Conservation (phyloP, 352 stramenopile species). For the Phytopythium sindhum region DNA sequence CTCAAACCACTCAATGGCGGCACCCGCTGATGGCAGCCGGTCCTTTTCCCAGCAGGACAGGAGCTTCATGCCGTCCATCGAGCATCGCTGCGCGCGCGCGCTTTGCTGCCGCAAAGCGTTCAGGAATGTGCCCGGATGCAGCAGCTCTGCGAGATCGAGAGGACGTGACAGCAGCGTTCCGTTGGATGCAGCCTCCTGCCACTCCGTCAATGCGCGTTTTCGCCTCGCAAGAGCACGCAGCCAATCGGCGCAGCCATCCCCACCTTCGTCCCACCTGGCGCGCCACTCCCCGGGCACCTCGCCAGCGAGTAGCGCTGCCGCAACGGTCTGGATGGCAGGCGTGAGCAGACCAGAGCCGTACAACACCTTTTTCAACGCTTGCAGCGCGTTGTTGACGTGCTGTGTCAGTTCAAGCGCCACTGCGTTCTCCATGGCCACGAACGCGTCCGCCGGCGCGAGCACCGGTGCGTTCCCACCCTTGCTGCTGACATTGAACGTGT, state of each 20-base stretch:
- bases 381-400: constrained; percentile 70
- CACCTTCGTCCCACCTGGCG: constrained; percentile 83
- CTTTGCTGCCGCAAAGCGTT: constrained; percentile 93
- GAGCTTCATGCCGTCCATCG: constrained; percentile 91
- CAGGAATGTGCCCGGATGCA: constrained; percentile 93
- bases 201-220: constrained; percentile 81
- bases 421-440: constrained; percentile 90
- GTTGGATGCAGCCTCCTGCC: constrained; percentile 58
- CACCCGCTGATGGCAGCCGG: constrained; percentile 25
- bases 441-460: constrained; percentile 83
- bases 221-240: constrained; percentile 74
- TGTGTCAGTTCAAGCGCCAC: constrained; percentile 68
- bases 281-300: constrained; percentile 79
- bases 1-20: constrained; percentile 74
- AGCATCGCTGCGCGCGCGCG: constrained; percentile 72
- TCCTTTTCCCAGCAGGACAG: constrained; percentile 88
- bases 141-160: constrained; percentile 88
- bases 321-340: constrained; percentile 81
- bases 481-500: constrained; percentile 10
- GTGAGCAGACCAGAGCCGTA: constrained; percentile 90
- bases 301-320: constrained; percentile 67
- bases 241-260: constrained; percentile 70
- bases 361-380: constrained; percentile 86
- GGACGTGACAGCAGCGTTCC: constrained; percentile 72
- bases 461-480: constrained; percentile 37